Conservation (phyloP, 2,329 filamentous ascomycete genomes). For the Cryphonectria japonica region DNA sequence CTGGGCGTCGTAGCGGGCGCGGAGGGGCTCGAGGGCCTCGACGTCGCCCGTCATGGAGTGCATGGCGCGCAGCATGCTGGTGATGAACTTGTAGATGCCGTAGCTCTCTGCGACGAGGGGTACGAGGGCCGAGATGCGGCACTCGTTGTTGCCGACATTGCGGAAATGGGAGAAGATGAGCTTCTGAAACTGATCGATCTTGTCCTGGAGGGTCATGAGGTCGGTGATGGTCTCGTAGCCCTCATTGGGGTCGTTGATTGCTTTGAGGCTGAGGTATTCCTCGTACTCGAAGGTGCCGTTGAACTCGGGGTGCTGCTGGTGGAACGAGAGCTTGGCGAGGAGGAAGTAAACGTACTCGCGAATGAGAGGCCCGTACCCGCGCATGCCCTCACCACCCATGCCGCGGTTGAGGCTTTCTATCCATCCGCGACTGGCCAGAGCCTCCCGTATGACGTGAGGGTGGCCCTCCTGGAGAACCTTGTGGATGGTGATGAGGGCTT, state of each 20-base stretch:
- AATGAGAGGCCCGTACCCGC: constrained; percentile 90
- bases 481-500: constrained; percentile 94
- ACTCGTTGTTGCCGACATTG: constrained; percentile 90
- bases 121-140: constrained; percentile 90
- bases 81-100: constrained; percentile 99
- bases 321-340: constrained; percentile 92
- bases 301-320: constrained; percentile 95
- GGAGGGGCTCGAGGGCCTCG: constrained; percentile 86
- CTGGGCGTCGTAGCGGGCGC: constrained; percentile 89
- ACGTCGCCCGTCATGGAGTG: constrained; percentile 94
- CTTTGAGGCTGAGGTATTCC: constrained; percentile 97
- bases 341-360: constrained; percentile 97
- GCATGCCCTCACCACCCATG: constrained; percentile 78
- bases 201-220: constrained; percentile 94
- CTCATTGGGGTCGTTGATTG: constrained; percentile 98
- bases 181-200: constrained; percentile 98
- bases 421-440: constrained; percentile 86
- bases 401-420: constrained; percentile 89
- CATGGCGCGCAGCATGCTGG: constrained; percentile 98
- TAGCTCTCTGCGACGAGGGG: constrained; percentile 97
- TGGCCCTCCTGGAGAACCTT: constrained; percentile 98
- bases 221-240: constrained; percentile 96
- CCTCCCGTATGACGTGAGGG: constrained; percentile 83
- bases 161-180: constrained; percentile 97
- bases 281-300: constrained; percentile 99